These are phyloP conservation scores for Rhytidhysteron rufulum DNA, from an alignment of 2,329 filamentous ascomycete genomes.

Conservation along the genomic window DNA sequence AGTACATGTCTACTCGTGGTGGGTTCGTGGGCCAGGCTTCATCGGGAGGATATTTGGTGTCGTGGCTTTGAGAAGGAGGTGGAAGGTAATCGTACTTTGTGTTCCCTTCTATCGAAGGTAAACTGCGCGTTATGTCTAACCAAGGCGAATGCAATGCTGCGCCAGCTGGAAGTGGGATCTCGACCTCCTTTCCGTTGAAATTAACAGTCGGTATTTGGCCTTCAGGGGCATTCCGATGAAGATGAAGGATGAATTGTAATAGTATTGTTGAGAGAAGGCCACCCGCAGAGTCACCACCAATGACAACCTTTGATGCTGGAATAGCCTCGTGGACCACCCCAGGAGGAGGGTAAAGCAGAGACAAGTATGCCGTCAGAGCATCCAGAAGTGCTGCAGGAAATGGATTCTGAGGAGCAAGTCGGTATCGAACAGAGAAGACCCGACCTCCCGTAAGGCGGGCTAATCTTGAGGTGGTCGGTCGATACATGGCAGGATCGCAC, in stretches of 20 bases:
- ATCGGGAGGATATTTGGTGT: conserved; percentile 45
- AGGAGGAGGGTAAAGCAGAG: conserved; percentile 66
- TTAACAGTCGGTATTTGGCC: conserved; percentile 44
- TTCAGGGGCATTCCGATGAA: conserved; percentile 45
- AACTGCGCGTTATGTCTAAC: conserved; percentile 65
- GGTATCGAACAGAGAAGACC: conserved; percentile 69
- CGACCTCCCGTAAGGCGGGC: conserved; percentile 65
- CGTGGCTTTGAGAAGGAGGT: conserved; percentile 34
- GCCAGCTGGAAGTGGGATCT: conserved; percentile 64
- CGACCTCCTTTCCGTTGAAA: conserved; percentile 59
- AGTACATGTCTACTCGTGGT: conserved; percentile 46
- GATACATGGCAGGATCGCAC: conserved; percentile 66
- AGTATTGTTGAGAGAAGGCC: conserved; percentile 67
- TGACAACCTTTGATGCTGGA: conserved; percentile 61
- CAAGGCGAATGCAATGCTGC: conserved; percentile 63
- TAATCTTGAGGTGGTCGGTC: conserved; percentile 55
- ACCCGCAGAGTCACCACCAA: conserved; percentile 73
- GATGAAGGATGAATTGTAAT: conserved; percentile 64
- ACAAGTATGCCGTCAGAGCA: conserved; percentile 67
- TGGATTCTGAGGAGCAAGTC: conserved; percentile 68
- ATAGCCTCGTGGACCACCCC: conserved; percentile 65
- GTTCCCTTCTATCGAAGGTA: conserved; percentile 53
- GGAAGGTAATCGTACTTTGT: conserved; percentile 61
- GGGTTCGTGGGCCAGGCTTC: conserved; percentile 44
- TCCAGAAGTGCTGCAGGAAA: conserved; percentile 75